Conservation (phyloP, 179 eudicot species). For the Beta corolliflora region DNA sequence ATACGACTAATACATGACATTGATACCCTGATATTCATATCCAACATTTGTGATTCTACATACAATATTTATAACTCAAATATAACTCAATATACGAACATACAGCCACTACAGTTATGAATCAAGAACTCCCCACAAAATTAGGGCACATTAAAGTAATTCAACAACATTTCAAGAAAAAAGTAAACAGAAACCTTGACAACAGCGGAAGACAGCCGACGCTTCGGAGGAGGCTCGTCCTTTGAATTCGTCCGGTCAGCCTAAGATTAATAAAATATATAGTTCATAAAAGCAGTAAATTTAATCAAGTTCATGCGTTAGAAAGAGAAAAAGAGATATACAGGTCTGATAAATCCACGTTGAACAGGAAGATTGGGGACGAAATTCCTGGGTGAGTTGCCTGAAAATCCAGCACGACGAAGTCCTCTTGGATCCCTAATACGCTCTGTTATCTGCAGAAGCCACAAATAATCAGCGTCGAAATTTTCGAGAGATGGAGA, state of each 20-base stretch:
- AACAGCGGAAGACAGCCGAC: constrained; percentile 79
- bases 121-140: background rate
- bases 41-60: too few species aligned
- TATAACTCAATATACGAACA: too few species aligned
- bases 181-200: constrained; percentile 55
- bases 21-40: too few species aligned
- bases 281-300: too few species aligned
- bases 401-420: constrained; percentile 66
- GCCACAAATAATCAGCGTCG: too few species aligned
- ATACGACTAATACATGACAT: too few species aligned
- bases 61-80: too few species aligned
- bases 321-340: constrained; percentile 26
- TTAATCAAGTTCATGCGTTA: background rate
- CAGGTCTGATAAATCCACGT: constrained; percentile 71
- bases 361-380: constrained; percentile 44
- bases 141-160: background rate
- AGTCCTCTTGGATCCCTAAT: constrained; percentile 91
- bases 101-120: too few species aligned
- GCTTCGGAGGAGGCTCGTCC: constrained; percentile 79
- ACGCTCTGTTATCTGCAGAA: constrained; percentile 70
- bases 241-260: constrained; percentile 67
- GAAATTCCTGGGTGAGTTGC: constrained; percentile 55
- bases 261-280: constrained; percentile 32
- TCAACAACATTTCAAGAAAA: background rate
- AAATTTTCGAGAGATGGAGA: background rate